Evolutionary conservation across 164 flowering plant genomes (phyloP).

Genomic region (Vitis amurensis): DNA sequence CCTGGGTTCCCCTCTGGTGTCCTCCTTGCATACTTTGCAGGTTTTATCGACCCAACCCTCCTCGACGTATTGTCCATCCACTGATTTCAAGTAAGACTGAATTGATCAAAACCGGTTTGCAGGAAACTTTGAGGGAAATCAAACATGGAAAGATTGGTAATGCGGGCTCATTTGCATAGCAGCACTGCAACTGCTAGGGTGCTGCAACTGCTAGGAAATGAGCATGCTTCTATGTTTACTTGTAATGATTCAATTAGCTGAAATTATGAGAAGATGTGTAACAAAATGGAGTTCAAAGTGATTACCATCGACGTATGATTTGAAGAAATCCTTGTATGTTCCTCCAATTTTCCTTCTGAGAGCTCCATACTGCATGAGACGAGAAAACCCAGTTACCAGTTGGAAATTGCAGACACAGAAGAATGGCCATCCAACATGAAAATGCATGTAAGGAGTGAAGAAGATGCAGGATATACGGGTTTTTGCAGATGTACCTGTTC

Average conservation of each 20-base stretch:
- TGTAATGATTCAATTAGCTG: neutral
- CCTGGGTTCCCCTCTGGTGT: constrained; percentile 71
- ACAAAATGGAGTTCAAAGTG: neutral
- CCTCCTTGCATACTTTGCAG: constrained; percentile 89
- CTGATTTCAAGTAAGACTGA: constrained; percentile 25
- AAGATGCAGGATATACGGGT: neutral
- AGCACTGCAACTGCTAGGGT: no score
- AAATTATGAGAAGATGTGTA: neutral
- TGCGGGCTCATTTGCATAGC: no score
- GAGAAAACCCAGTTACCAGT: neutral
- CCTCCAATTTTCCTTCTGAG: constrained; percentile 95
- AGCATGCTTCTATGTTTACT: no score
- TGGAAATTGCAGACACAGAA: no score
- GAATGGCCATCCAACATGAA: no score
- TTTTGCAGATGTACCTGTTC: constrained; percentile 57
- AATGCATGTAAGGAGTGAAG: neutral
- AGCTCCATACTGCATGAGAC: constrained; percentile 78
- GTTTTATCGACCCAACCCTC: constrained; percentile 99
- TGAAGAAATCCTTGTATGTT: constrained; percentile 95
- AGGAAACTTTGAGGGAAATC: constrained; percentile 2
- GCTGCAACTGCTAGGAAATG: no score
- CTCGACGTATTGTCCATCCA: constrained; percentile 89
- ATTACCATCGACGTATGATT: constrained; percentile 88
- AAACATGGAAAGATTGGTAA: neutral
- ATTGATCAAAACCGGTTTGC: no score